Conservation (phyloP, 371 early-diverging fungal genomes). For the Dichotomocladium elegans region DNA sequence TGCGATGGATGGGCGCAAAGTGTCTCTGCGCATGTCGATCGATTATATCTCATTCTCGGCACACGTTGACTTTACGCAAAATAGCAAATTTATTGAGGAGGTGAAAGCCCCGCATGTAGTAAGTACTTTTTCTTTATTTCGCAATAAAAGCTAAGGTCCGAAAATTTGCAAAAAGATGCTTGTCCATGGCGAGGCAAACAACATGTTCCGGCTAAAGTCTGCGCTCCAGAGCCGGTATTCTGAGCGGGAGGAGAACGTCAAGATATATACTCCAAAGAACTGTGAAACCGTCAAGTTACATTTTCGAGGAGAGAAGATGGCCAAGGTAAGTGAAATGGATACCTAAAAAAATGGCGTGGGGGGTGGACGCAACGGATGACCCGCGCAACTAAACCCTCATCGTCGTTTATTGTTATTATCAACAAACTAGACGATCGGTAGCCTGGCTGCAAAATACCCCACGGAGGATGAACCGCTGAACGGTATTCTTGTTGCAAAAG, state of each 20-base stretch:
- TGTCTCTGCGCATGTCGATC: conserved; percentile 91
- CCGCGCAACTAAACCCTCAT: too few species aligned
- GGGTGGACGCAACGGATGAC: too few species aligned
- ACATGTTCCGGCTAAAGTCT: conserved; percentile 95
- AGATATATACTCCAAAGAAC: conserved; percentile 93
- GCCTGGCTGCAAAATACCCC: conserved; percentile 70
- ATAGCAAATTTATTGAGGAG: conserved; percentile 97
- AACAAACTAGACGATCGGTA: conserved; percentile 70
- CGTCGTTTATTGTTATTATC: neutral
- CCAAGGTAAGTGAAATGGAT: conserved; percentile 66
- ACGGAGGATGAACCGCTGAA: conserved; percentile 61
- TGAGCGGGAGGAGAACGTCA: conserved; percentile 78
- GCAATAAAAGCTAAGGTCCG: neutral
- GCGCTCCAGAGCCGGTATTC: conserved; percentile 86
- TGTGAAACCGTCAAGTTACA: conserved; percentile 91
- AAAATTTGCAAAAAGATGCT: conserved; percentile 60
- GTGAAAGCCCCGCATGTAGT: conserved; percentile 95
- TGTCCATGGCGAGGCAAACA: conserved; percentile 99
- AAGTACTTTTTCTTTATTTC: conserved; percentile 12
- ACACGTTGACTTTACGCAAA: conserved; percentile 99
- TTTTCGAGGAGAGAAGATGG: conserved; percentile 95
- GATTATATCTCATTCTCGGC: conserved; percentile 99
- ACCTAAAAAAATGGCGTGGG: too few species aligned
- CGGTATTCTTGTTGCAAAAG: conserved; percentile 87
- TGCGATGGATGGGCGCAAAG: conserved; percentile 81